phyloP scores from a whole-genome alignment of 768 basidiomycete species.

The Chalciporus sphaerocephalus region DNA sequence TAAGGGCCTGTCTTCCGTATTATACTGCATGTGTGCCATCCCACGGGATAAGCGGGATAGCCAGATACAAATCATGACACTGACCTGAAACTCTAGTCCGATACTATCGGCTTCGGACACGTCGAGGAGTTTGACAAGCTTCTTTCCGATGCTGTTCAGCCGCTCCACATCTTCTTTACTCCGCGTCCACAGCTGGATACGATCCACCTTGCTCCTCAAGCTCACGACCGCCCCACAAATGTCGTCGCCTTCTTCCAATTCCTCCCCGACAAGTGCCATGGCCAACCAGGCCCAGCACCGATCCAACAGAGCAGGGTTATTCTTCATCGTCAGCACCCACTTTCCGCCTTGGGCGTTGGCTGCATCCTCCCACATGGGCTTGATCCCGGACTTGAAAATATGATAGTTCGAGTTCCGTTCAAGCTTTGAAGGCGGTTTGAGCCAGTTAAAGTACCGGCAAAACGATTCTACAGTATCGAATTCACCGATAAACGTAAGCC shows the following conservation, averaged over 20 bases:
- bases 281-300: slow-evolving; percentile 87
- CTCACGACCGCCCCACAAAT: slow-evolving; percentile 88
- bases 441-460: slow-evolving; percentile 92
- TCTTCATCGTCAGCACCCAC: slow-evolving; percentile 93
- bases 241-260: slow-evolving; percentile 64
- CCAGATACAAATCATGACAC: slow-evolving; percentile 15
- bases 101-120: slow-evolving; percentile 80
- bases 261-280: slow-evolving; percentile 76
- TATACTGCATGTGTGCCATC: slow-evolving; percentile 47
- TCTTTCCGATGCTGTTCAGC: slow-evolving; percentile 80
- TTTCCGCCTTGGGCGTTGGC: slow-evolving; percentile 91
- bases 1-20: slow-evolving; percentile 80
- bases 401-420: slow-evolving; percentile 93
- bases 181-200: slow-evolving; percentile 90
- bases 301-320: slow-evolving; percentile 73
- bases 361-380: slow-evolving; percentile 96
- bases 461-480: slow-evolving; percentile 88
- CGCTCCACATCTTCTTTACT: slow-evolving; percentile 81
- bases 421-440: slow-evolving; percentile 84
- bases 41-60: not conserved
- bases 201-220: slow-evolving; percentile 77
- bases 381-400: slow-evolving; percentile 90
- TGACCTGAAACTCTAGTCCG: slow-evolving; percentile 86
- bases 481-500: slow-evolving; percentile 80
- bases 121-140: slow-evolving; percentile 77